phyloP scores from a whole-genome alignment of 148 eudicot species.

The Spergularia bocconei region DNA sequence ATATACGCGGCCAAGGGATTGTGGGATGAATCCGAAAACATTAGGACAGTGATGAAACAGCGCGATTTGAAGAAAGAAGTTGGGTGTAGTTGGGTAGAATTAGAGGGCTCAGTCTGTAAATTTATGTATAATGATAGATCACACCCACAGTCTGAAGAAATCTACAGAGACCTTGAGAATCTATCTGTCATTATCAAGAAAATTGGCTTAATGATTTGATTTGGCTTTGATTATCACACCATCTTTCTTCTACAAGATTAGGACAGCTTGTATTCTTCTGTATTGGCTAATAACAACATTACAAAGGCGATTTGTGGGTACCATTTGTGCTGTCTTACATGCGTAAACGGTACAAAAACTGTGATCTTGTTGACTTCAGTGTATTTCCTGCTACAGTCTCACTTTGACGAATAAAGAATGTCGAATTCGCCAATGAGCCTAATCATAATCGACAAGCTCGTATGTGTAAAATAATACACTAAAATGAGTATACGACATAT shows the following conservation, averaged over 20 bases:
- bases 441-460: too few species aligned
- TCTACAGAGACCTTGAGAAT: slow-evolving; percentile 38
- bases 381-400: too few species aligned
- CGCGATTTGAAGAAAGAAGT: slow-evolving; percentile 40
- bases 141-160: slow-evolving; percentile 38
- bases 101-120: slow-evolving; percentile 34
- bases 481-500: too few species aligned
- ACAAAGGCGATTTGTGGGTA: neutral
- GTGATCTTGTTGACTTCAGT: too few species aligned
- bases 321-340: too few species aligned
- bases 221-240: neutral
- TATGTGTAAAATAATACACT: too few species aligned
- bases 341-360: too few species aligned
- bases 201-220: slow-evolving; percentile 26
- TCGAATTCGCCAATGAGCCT: too few species aligned
- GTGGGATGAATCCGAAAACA: slow-evolving; percentile 43
- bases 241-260: neutral
- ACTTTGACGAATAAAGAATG: too few species aligned
- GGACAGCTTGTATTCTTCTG: neutral
- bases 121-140: slow-evolving; percentile 45
- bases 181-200: slow-evolving; percentile 37
- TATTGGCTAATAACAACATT: neutral
- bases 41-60: slow-evolving; percentile 32
- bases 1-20: slow-evolving; percentile 45
- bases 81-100: slow-evolving; percentile 53